Evolutionary conservation across 352 stramenopile genomes (phyloP).

Genomic region (Phytophthora vignae): DNA sequence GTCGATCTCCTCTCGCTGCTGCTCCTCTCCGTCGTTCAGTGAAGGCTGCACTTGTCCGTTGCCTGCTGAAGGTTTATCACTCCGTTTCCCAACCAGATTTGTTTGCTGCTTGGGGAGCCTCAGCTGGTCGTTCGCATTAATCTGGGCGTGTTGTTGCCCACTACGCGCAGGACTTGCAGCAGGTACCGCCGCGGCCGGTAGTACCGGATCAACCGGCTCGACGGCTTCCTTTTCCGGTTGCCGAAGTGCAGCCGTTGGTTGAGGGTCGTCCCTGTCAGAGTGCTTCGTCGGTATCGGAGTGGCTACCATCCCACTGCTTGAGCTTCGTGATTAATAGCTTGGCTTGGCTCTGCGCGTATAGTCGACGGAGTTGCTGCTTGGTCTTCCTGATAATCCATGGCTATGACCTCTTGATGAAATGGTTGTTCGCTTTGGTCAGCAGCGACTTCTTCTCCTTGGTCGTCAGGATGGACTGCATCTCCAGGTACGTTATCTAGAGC

Average conservation of each 20-base stretch:
- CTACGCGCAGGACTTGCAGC: constrained; percentile 17
- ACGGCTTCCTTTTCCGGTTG: constrained; percentile 16
- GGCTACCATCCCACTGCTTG: not conserved
- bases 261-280: not conserved
- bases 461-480: constrained; percentile 23
- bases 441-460: constrained; percentile 14
- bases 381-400: not conserved
- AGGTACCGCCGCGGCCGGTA: not conserved
- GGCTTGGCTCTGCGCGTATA: not conserved
- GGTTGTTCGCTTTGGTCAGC: not conserved
- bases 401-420: not conserved
- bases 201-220: not conserved
- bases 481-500: not conserved
- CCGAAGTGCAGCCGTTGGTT: constrained; percentile 23
- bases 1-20: not conserved
- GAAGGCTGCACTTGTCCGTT: not conserved
- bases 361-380: not conserved
- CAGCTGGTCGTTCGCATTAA: not conserved
- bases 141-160: constrained; percentile 9
- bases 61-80: not conserved
- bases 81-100: not conserved
- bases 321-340: not conserved
- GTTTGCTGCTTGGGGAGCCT: not conserved
- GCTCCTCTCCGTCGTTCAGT: no score
- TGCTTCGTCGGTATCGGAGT: not conserved